Conservation (phyloP, 768 basidiomycete species). For the Mycena amicta region DNA sequence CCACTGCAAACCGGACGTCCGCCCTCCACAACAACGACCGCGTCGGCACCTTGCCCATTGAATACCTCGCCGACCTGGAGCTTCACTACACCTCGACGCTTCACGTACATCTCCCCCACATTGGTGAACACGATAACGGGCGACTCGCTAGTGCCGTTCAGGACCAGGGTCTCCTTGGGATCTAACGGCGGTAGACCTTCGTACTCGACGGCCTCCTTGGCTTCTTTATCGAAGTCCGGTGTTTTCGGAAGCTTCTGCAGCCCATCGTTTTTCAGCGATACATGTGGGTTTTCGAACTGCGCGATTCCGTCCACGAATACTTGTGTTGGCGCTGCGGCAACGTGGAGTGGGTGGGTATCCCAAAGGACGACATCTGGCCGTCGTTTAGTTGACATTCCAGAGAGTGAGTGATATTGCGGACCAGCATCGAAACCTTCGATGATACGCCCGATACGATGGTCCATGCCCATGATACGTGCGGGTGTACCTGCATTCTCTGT, state of each 20-base stretch:
- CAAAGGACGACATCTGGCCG: slow-evolving; percentile 53
- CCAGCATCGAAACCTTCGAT: slow-evolving; percentile 69
- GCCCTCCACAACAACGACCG: background rate
- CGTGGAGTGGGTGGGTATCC: slow-evolving; percentile 75
- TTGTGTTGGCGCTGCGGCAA: slow-evolving; percentile 80
- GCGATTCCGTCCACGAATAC: slow-evolving; percentile 85
- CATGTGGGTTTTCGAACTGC: slow-evolving; percentile 48
- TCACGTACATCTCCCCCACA: slow-evolving; percentile 42
- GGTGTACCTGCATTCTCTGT: slow-evolving; percentile 39
- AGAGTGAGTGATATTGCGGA: too few species aligned
- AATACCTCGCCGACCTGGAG: background rate
- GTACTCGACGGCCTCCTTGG: slow-evolving; percentile 56
- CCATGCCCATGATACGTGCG: background rate
- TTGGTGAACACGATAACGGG: slow-evolving; percentile 55
- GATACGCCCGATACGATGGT: slow-evolving; percentile 10
- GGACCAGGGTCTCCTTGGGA: slow-evolving; percentile 26
- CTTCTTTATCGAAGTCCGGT: slow-evolving; percentile 67
- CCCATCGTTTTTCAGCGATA: slow-evolving; percentile 44
- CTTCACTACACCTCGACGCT: slow-evolving; percentile 12
- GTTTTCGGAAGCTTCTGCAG: slow-evolving; percentile 53
- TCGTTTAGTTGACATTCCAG: too few species aligned
- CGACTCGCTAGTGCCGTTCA: slow-evolving; percentile 28
- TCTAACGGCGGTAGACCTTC: slow-evolving; percentile 68
- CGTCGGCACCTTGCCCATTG: background rate
- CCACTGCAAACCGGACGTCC: background rate